These are phyloP conservation scores for Paxillus rubicundulus DNA, from an alignment of 768 basidiomycete species.

Conservation along the genomic window DNA sequence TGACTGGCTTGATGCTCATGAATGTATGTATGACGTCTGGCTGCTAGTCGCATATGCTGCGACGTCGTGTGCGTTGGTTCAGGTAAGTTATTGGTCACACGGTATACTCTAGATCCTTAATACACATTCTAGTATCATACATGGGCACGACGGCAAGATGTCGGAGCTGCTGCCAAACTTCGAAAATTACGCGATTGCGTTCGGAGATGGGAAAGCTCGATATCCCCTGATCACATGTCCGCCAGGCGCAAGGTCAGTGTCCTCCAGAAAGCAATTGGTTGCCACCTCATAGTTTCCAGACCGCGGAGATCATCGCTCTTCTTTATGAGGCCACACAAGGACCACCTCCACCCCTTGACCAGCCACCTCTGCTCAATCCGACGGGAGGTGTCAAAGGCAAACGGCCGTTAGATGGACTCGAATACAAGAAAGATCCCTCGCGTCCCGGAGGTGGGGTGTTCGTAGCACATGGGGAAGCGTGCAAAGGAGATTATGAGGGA, in stretches of 20 bases:
- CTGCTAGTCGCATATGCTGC: slow-evolving; percentile 83
- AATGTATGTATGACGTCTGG: slow-evolving; percentile 83
- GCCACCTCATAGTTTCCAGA: slow-evolving; percentile 43
- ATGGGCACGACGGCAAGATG: slow-evolving; percentile 81
- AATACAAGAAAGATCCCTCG: slow-evolving; percentile 76
- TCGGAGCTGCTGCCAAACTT: slow-evolving; percentile 69
- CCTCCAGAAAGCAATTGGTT: background rate
- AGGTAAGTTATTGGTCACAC: slow-evolving; percentile 49
- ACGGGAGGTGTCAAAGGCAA: slow-evolving; percentile 66
- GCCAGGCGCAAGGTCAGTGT: slow-evolving; percentile 77
- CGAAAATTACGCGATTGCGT: slow-evolving; percentile 82
- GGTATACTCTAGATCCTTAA: slow-evolving; percentile 6
- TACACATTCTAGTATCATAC: slow-evolving; percentile 74
- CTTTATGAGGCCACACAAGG: slow-evolving; percentile 93
- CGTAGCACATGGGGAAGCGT: slow-evolving; percentile 54
- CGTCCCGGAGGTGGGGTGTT: slow-evolving; percentile 88
- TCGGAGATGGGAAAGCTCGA: slow-evolving; percentile 79
- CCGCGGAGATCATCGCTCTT: slow-evolving; percentile 87
- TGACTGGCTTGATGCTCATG: slow-evolving; percentile 85
- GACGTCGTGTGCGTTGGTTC: slow-evolving; percentile 86
- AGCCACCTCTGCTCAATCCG: slow-evolving; percentile 70
- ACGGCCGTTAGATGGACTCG: slow-evolving; percentile 50
- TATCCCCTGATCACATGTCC: slow-evolving; percentile 93
- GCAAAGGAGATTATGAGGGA: slow-evolving; percentile 48
- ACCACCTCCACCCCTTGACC: slow-evolving; percentile 49